Evolutionary conservation across 2,329 filamentous ascomycete species (phyloP).

Genomic region (Paraphaeosphaeria sporulosa): DNA sequence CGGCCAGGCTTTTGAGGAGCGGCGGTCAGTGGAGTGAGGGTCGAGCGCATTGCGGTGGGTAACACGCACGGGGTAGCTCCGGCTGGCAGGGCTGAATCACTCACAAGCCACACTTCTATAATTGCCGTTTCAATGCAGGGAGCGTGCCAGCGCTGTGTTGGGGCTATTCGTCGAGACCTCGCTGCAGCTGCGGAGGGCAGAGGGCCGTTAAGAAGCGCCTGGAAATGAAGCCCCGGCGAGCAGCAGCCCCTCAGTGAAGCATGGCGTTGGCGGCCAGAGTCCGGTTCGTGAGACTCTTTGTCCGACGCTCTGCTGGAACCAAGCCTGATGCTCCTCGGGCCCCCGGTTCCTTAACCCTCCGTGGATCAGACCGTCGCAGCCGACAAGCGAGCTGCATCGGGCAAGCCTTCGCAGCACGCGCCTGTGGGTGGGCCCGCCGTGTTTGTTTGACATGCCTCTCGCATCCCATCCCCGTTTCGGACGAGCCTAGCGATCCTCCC

Average conservation of each 20-base stretch:
- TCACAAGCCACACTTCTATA: constrained; percentile 11
- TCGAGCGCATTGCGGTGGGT: constrained; percentile 8
- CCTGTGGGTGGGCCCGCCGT: background rate
- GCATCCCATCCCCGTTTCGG: constrained; percentile 6
- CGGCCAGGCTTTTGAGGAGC: constrained; percentile 10
- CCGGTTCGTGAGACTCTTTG: constrained; percentile 13
- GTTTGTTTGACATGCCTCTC: constrained; percentile 1
- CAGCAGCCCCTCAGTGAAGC: constrained; percentile 1
- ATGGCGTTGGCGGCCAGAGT: constrained; percentile 4
- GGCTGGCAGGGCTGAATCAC: constrained; percentile 9
- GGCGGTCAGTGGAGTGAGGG: constrained; percentile 1
- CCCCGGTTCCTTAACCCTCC: constrained; percentile 5
- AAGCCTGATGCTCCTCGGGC: background rate
- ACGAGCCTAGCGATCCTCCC: background rate
- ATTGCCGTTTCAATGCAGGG: constrained; percentile 13
- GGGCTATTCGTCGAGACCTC: background rate
- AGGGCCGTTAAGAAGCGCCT: background rate
- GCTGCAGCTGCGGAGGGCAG: background rate
- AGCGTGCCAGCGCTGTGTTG: background rate
- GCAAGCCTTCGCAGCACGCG: too few species aligned
- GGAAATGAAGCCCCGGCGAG: background rate
- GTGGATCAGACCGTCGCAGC: constrained; percentile 5
- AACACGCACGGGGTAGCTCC: background rate
- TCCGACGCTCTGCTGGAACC: constrained; percentile 5
- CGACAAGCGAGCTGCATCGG: constrained; percentile 6